Percentiles rank a stretch among this genome's conserved stretches.
phyloP scores from a whole-genome alignment of 1,139 yeast species.

The Zygoascus hellenicus region DNA sequence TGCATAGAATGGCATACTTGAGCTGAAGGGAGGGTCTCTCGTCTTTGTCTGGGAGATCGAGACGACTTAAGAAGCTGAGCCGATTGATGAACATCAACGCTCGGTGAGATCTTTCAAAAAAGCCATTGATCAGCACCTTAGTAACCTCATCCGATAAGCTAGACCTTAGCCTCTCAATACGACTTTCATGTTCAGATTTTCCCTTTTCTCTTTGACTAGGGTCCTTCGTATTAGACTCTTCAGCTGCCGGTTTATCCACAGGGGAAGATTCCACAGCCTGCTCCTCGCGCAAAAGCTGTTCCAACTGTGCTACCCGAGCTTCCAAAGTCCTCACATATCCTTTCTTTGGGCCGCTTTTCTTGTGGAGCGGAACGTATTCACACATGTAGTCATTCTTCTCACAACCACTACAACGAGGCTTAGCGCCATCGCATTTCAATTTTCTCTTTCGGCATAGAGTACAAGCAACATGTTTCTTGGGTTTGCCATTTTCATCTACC shows the following conservation, averaged over 20 bases:
- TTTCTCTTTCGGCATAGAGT: constrained; percentile 31
- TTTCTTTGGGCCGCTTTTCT: constrained; percentile 27
- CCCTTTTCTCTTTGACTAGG: background rate
- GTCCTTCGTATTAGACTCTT: too few species aligned
- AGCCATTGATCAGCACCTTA: constrained; percentile 16
- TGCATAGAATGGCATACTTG: constrained; percentile 28
- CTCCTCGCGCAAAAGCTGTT: constrained; percentile 10
- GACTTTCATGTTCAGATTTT: background rate
- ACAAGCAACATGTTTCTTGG: constrained; percentile 30
- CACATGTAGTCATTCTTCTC: constrained; percentile 25
- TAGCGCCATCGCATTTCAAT: constrained; percentile 31
- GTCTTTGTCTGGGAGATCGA: constrained; percentile 11
- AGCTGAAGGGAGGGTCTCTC: constrained; percentile 26
- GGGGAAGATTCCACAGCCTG: background rate
- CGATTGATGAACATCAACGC: constrained; percentile 23
- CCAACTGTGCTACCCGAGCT: constrained; percentile 26
- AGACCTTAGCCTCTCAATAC: background rate
- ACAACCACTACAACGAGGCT: constrained; percentile 31
- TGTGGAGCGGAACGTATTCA: constrained; percentile 26
- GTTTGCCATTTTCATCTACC: background rate
- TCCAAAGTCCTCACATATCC: constrained; percentile 32
- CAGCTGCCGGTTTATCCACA: too few species aligned
- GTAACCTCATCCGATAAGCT: constrained; percentile 15
- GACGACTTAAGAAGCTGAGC: constrained; percentile 17
- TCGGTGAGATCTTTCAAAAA: constrained; percentile 19